Evolutionary conservation across 495 filamentous ascomycete genomes (phyloP).

Genomic region (Wilcoxina mikolae): DNA sequence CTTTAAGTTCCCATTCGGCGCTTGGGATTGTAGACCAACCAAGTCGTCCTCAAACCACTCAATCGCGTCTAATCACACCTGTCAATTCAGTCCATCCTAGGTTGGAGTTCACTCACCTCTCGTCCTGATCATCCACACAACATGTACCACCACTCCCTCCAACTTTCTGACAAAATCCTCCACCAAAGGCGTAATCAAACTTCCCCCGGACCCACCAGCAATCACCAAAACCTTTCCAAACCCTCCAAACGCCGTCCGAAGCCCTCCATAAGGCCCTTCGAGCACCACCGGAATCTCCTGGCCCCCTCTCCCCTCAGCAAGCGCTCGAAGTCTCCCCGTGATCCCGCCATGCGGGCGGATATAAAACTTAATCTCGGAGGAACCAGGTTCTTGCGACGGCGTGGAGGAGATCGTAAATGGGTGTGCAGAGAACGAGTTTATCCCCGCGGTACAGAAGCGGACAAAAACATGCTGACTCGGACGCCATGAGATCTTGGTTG

Average conservation of each 20-base stretch:
- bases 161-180: constrained; percentile 24
- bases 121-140: constrained; percentile 14
- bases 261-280: constrained; percentile 40
- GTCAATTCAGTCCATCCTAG: constrained; percentile 4
- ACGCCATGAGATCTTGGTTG: constrained; percentile 34
- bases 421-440: constrained; percentile 35
- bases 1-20: background rate
- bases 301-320: constrained; percentile 28
- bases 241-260: constrained; percentile 23
- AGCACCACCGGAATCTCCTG: constrained; percentile 31
- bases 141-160: constrained; percentile 5
- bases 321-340: constrained; percentile 32
- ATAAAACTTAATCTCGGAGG: constrained; percentile 33
- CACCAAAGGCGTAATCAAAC: constrained; percentile 35
- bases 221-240: constrained; percentile 34
- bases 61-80: background rate
- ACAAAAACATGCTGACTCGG: constrained; percentile 40
- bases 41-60: background rate
- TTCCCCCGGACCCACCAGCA: constrained; percentile 38
- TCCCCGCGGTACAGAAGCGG: constrained; percentile 34
- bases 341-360: constrained; percentile 33
- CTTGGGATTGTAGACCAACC: background rate
- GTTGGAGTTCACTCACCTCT: background rate
- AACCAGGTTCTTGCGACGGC: constrained; percentile 18
- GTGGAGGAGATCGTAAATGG: constrained; percentile 41